phyloP scores from a whole-genome alignment of 2,329 filamentous ascomycete genomes.

The Alternaria novae-zelandiae region DNA sequence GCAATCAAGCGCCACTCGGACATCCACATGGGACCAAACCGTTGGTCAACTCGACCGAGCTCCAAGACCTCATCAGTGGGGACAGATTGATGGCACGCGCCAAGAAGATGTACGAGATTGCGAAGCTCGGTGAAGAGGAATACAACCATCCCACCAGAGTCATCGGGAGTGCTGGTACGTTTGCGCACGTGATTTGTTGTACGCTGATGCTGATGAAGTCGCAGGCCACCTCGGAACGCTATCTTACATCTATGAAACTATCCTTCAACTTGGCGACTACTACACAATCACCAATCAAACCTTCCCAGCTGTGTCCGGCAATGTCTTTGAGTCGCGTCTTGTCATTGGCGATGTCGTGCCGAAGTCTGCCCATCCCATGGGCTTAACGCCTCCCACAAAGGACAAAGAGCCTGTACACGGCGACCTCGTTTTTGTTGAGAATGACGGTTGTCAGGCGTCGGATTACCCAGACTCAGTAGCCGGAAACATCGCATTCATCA shows the following conservation, averaged over 20 bases:
- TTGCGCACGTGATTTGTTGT: slow-evolving; percentile 16
- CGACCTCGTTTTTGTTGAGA: slow-evolving; percentile 41
- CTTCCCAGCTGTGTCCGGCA: slow-evolving; percentile 45
- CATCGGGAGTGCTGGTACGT: slow-evolving; percentile 45
- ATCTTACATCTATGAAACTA: slow-evolving; percentile 48
- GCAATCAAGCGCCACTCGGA: slow-evolving; percentile 31
- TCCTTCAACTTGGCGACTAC: slow-evolving; percentile 48
- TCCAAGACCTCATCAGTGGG: slow-evolving; percentile 45
- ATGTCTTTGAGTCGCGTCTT: slow-evolving; percentile 46
- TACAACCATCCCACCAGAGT: slow-evolving; percentile 53
- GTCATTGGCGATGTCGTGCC: slow-evolving; percentile 42
- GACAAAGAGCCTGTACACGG: slow-evolving; percentile 47
- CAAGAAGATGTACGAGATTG: slow-evolving; percentile 49
- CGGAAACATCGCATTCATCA: slow-evolving; percentile 74
- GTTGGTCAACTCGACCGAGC: slow-evolving; percentile 42
- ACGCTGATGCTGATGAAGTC: slow-evolving; percentile 12
- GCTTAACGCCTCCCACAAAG: slow-evolving; percentile 46
- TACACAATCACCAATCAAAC: slow-evolving; percentile 49
- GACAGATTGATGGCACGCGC: slow-evolving; percentile 41
- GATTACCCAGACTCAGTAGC: slow-evolving; percentile 68
- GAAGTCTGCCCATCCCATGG: slow-evolving; percentile 45
- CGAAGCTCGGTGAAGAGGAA: slow-evolving; percentile 50
- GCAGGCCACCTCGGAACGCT: slow-evolving; percentile 45
- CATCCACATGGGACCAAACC: slow-evolving; percentile 35
- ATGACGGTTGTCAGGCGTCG: slow-evolving; percentile 41